These are phyloP conservation scores for Epichloe amarillans DNA, from an alignment of 2,329 filamentous ascomycete species.

Conservation along the genomic window DNA sequence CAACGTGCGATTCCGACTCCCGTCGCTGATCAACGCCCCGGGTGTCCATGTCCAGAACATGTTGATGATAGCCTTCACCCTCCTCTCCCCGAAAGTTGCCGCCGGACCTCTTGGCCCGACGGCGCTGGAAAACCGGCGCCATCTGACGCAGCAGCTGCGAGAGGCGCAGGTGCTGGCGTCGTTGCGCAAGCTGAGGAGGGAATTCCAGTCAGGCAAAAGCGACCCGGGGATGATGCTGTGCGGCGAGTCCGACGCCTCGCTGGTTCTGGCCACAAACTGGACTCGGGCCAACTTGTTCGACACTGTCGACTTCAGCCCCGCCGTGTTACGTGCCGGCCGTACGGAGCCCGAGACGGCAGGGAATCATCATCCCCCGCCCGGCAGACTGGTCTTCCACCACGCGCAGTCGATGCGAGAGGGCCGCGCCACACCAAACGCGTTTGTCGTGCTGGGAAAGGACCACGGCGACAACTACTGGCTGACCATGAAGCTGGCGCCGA, in stretches of 20 bases:
- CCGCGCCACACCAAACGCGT: too few relatives aligned
- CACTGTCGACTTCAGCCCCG: not conserved
- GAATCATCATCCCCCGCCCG: too few relatives aligned
- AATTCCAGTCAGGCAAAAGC: too few relatives aligned
- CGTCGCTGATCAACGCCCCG: constrained; percentile 4
- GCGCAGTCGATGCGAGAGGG: too few relatives aligned
- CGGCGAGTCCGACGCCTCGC: not conserved
- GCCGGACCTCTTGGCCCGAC: not conserved
- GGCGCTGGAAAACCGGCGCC: not conserved
- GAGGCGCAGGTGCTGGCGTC: not conserved
- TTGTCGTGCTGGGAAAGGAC: too few relatives aligned
- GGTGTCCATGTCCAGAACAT: constrained; percentile 14
- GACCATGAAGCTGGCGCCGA: too few relatives aligned
- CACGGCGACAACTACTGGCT: too few relatives aligned
- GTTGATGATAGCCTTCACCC: not conserved
- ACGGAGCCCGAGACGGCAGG: too few relatives aligned
- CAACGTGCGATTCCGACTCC: not conserved
- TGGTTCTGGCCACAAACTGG: not conserved
- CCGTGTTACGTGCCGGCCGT: not conserved
- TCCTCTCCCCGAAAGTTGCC: not conserved
- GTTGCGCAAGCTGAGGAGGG: not conserved
- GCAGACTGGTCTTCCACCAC: too few relatives aligned
- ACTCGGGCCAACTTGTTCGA: not conserved
- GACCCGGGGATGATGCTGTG: not conserved
- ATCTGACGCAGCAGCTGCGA: not conserved